Conservation (phyloP, 2,329 filamentous ascomycete species). For the Rachicladosporium sp. region DNA sequence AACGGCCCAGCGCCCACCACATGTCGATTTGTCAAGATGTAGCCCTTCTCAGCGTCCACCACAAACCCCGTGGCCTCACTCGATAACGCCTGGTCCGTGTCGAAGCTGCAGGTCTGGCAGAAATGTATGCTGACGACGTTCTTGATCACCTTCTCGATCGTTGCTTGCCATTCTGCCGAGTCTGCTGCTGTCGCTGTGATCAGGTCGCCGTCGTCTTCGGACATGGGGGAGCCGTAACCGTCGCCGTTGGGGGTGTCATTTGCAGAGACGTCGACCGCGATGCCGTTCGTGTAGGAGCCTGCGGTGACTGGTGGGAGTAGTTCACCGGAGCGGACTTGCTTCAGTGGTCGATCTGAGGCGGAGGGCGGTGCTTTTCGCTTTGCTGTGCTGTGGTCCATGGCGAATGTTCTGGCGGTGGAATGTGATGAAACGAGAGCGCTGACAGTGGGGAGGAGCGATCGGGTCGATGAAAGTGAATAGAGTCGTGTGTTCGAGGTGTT, state of each 20-base stretch:
- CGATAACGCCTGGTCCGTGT: constrained; percentile 86
- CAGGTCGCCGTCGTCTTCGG: constrained; percentile 33
- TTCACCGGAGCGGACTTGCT: constrained; percentile 21
- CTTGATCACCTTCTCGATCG: constrained; percentile 84
- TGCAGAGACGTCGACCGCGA: constrained; percentile 13
- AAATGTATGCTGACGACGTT: constrained; percentile 99
- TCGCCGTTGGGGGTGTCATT: constrained; percentile 22
- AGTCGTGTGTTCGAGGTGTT: too few relatives aligned
- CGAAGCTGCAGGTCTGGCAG: constrained; percentile 94
- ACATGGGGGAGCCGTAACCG: constrained; percentile 19
- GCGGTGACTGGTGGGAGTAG: constrained; percentile 12
- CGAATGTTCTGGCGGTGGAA: background rate
- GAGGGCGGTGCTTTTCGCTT: constrained; percentile 26
- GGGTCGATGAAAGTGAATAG: too few relatives aligned
- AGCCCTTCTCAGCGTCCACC: constrained; percentile 83
- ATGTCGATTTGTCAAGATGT: constrained; percentile 51
- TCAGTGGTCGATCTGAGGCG: constrained; percentile 21
- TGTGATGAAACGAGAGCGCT: too few relatives aligned
- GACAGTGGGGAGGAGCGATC: too few relatives aligned
- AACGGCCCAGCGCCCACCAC: constrained; percentile 93
- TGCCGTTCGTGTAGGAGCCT: constrained; percentile 15
- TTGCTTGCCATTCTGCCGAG: constrained; percentile 85
- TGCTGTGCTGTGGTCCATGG: constrained; percentile 16
- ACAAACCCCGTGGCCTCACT: constrained; percentile 97
- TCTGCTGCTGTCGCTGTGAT: constrained; percentile 43